Evolutionary conservation across 345 rosid genomes (phyloP).

Genomic region (Atalantia buxifolia): DNA sequence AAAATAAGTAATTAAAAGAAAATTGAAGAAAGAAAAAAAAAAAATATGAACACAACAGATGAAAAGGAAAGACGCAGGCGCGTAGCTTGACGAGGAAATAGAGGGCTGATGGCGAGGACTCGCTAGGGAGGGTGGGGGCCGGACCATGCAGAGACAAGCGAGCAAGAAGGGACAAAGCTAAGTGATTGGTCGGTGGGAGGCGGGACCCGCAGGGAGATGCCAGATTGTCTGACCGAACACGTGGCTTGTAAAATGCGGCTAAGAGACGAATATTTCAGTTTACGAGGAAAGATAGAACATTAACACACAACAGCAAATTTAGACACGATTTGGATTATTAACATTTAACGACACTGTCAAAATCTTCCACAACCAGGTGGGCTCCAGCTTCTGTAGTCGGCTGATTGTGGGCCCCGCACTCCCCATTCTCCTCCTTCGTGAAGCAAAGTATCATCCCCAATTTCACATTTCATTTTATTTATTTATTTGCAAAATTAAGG

Average conservation of each 20-base stretch:
- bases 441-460: constrained; percentile 32
- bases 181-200: constrained; percentile 29
- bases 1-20: not conserved
- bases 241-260: constrained; percentile 38
- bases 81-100: not conserved
- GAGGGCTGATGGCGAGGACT: not conserved
- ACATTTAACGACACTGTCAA: not conserved
- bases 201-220: constrained; percentile 20
- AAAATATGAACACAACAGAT: not conserved
- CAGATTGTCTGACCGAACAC: constrained; percentile 23
- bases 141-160: not conserved
- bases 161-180: constrained; percentile 6
- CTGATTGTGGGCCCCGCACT: not conserved
- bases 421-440: constrained; percentile 3
- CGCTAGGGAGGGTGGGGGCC: not conserved
- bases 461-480: not conserved
- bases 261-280: constrained; percentile 45
- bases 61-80: not conserved
- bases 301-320: not conserved
- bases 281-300: constrained; percentile 39
- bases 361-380: not conserved
- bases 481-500: not conserved
- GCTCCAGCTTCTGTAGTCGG: not conserved
- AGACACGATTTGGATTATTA: not conserved
- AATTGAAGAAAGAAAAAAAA: not conserved